Evolutionary conservation across 2,329 filamentous ascomycete genomes (phyloP).

Genomic region (Fusarium solani-melongenae): DNA sequence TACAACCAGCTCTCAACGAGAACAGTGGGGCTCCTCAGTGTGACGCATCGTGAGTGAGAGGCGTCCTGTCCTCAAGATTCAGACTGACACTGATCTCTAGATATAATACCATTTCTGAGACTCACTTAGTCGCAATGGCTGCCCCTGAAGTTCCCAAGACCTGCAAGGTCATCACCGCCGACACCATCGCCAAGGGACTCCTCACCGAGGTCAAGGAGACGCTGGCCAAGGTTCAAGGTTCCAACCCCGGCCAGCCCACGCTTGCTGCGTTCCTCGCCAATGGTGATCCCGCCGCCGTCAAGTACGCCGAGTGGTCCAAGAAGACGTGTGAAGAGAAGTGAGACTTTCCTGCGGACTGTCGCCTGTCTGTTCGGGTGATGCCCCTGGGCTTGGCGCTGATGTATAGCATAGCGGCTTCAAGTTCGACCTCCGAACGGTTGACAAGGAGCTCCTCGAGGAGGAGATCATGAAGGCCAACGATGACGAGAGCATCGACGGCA

Average conservation of each 20-base stretch:
- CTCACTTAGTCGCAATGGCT: slow-evolving; percentile 41
- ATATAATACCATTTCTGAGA: slow-evolving; percentile 10
- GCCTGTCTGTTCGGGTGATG: slow-evolving; percentile 33
- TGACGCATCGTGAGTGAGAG: slow-evolving; percentile 24
- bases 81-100: slow-evolving; percentile 25
- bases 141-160: slow-evolving; percentile 65
- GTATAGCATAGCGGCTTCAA: slow-evolving; percentile 77
- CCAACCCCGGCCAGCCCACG: slow-evolving; percentile 69
- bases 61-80: background rate
- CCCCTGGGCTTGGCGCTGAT: slow-evolving; percentile 38
- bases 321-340: slow-evolving; percentile 97
- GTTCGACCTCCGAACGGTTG: slow-evolving; percentile 85
- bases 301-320: slow-evolving; percentile 97
- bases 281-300: slow-evolving; percentile 86
- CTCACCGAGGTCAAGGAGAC: slow-evolving; percentile 82
- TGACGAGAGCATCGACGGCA: slow-evolving; percentile 81
- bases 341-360: slow-evolving; percentile 53
- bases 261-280: slow-evolving; percentile 95
- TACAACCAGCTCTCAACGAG: slow-evolving; percentile 27
- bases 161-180: slow-evolving; percentile 94
- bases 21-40: slow-evolving; percentile 33
- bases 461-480: slow-evolving; percentile 86
- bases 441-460: slow-evolving; percentile 91
- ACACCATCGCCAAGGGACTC: slow-evolving; percentile 85
- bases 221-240: slow-evolving; percentile 75